Percentiles rank a stretch among this genome's conserved stretches.
Evolutionary conservation across 805 yeast genomes (phyloP).

Genomic region (Pichia pseudocactophila): DNA sequence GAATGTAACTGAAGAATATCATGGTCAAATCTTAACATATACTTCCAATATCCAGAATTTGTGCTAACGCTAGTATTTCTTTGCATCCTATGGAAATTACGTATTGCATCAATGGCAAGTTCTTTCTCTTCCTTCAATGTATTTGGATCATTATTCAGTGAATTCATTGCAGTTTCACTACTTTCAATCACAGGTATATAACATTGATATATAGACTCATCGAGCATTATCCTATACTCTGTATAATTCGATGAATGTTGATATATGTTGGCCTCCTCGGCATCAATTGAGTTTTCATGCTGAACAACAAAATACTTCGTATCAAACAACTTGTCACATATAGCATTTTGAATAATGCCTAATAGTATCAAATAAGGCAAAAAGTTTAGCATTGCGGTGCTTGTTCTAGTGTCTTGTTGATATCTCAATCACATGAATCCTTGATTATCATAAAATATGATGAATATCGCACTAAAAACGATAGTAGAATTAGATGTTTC

Average conservation of each 20-base stretch:
- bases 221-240: neutral
- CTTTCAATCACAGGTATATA: slow-evolving; percentile 2
- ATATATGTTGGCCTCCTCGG: neutral
- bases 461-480: no score
- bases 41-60: slow-evolving; percentile 16
- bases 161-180: neutral
- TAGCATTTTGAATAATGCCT: neutral
- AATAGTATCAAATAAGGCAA: neutral
- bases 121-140: slow-evolving; percentile 12
- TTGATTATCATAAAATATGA: no score
- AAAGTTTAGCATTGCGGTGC: neutral
- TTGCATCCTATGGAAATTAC: slow-evolving; percentile 8
- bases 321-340: neutral
- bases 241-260: neutral
- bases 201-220: neutral
- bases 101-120: slow-evolving; percentile 15
- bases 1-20: slow-evolving; percentile 13
- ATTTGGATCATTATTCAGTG: neutral
- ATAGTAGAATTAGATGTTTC: no score
- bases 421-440: neutral
- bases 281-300: neutral
- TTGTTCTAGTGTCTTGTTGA: neutral
- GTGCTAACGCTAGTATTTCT: slow-evolving; percentile 2
- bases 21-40: slow-evolving; percentile 9
- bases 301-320: slow-evolving; percentile 1